Evolutionary conservation across 2,329 filamentous ascomycete genomes (phyloP), one percentile per base, ranked within the genome.

Genomic region (Escovopsis sp.): DNA sequence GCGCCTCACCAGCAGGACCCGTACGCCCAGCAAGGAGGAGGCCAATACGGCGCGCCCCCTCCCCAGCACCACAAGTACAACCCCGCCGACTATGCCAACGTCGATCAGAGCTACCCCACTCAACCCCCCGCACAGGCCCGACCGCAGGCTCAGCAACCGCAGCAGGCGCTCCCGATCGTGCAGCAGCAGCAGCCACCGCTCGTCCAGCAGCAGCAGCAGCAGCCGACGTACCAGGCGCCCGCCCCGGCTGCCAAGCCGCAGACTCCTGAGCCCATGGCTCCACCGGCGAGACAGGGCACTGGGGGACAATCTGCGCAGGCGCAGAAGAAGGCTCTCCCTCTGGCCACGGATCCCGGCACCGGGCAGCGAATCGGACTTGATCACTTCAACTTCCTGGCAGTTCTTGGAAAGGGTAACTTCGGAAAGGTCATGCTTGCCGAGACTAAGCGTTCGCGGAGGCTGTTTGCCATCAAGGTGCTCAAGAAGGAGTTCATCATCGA

Each of bases 401-500:
- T 98, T 42, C 76, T 98, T 50, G 91, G 91, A 58, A 98, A 98
- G 66, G 91, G 91, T 67, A 98, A 98, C 66, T 98, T 98, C 59
- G 91, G 91, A 62, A 98, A 98, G 66, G 91, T 98, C 65, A 98
- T 98, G 91, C 70, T 98, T 61, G 91, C 91, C 2, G 93, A 98
- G 66, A 94, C 91, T 2, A 98, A 98, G 70, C 80, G 79, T 43
- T 80, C 84, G 9, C 85, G 88, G 62, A 84, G 89, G 61, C 71
- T 98, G 7, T 98, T 96, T 60, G 91, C 91, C 44, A 98, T 98
- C 64, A 98, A 98, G 66, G 91, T 98, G 33, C 68, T 98, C 53
- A 98, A 98, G 75, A 98, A 98, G 68, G 91, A 98, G 62, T 98
- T 98, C 61, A 98, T 98, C 58, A 98, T 98, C 48, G 93, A 98